Base-by-base conservation (phyloP, 768 basidiomycete species). In the Tephrocybe sp. region DNA sequence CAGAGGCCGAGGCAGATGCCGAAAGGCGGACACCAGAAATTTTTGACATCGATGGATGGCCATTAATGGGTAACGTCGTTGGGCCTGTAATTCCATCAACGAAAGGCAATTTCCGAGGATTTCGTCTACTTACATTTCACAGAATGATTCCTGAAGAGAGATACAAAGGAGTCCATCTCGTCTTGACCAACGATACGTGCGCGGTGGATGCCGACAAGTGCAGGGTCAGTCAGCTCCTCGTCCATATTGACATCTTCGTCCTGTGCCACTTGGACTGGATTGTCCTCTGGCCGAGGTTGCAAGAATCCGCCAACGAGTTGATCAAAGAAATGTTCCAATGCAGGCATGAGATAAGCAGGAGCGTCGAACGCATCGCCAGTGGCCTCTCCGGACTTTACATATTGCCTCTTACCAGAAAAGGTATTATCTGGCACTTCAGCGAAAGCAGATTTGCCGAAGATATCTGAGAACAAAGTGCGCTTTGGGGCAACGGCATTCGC, bases 381-480 rank as follows among this genome's bases (percentile, higher is more conserved):
- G 16, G 55, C 49, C 19, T 43, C 47, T 1, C 29, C 45, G 21
- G 16, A 18, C 36, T 50, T 41, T 27, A 37, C 12, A 34, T 40
- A 21, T 23, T 36, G 48, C 13, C 31, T n/a, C 7, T 41, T 33
- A 49, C 19, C 5, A 48, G n/a, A 54, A 45, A 21, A 58, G 47
- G 11, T 54, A 44, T 15, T 64, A 54, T 27, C 52, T 25, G 69
- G 62, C 5, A 60, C 34, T 33, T 63, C 64, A 21, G 64, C 57
- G 57, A 93, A 82, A 2, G 87, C 86, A 37, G 89, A 80, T 50
- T 79, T 72, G 31, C 94, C 94, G 61, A 95, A 97, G 61, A 94
- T 89, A 61, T 94, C 92, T 64, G 91, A 87, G 69, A 94, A 91
- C 6, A 97, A 71, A 7, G 90, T 87, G 50, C 75, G 71, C 53